Evolutionary conservation across 805 yeast genomes (phyloP), one percentile per base, ranked within the genome.

Genomic region (Monosporozyma yasuniensis): DNA sequence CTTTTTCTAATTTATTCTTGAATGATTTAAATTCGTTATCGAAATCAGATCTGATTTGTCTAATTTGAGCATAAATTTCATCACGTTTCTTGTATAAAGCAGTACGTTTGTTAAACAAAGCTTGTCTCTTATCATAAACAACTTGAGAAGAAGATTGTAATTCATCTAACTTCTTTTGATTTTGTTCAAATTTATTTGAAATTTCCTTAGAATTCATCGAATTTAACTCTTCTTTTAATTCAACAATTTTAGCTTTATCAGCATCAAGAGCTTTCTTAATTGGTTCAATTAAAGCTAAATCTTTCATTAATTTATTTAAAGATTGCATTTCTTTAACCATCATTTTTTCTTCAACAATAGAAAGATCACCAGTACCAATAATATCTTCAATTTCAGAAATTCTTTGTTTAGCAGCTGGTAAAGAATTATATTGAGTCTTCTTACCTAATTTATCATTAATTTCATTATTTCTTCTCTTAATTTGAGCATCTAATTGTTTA

Each of bases 271-370:
- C 78, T 59, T 79, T 79, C 73, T 88, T 96, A 60, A 79, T 78
- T 60, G 79, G 78, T 63, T 82, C 89, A 58, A 90, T 74, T 45
- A 78, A 74, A 46, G 80, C 79, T 65, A 87, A 86, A 67, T 84
- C 90, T 68, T 84, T 84, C 63, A 83, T 80, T 64, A 85, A 72
- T 71, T 87, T 88, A 70, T 91, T 82, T 67, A 93, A 78, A 44
- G 82, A 69, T 47, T 88, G 77, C 76, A 88, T 85, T 72, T 91
- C 98, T 72, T 86, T 86, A 57, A 93, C 80, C 56, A 76, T 70
- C 64, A 81, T 77, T 73, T 87, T 84, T 77, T 93, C 99, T 55
- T 91, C 96, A 48, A 89, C 97, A 63, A 93, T 80, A 60, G 87
- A 79, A 65, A 93, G 75, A 44, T 76, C 70, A 55, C 98, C 98